Evolutionary conservation across 2,329 filamentous ascomycete species (phyloP).

Genomic region (Monosporascus ibericus): DNA sequence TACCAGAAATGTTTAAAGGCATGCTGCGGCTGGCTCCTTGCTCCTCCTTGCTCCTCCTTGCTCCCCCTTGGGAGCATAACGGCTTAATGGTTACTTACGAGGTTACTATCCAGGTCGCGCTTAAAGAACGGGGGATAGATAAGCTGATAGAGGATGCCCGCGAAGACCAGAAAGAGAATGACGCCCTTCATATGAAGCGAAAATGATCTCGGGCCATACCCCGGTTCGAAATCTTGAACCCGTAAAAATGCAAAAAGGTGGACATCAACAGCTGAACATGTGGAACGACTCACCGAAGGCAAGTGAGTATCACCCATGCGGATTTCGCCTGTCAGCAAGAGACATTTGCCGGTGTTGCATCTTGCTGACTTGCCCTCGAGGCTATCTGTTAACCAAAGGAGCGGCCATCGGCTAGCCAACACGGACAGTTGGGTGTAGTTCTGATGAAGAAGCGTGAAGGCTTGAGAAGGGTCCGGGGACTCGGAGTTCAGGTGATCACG

Average conservation of each 20-base stretch:
- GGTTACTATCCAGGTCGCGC: conserved; percentile 57
- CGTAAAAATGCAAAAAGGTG: too few species aligned
- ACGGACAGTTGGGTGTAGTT: not conserved
- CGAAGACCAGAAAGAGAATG: conserved; percentile 84
- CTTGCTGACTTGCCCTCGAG: not conserved
- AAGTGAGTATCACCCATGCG: too few species aligned
- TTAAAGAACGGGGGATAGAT: conserved; percentile 88
- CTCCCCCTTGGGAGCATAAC: not conserved
- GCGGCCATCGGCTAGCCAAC: not conserved
- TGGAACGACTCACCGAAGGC: too few species aligned
- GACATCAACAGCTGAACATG: too few species aligned
- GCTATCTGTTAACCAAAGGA: not conserved
- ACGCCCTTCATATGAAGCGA: conserved; percentile 59
- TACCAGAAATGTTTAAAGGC: conserved; percentile 86
- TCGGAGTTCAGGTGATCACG: not conserved
- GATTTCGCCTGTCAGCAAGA: too few species aligned
- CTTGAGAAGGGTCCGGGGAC: not conserved
- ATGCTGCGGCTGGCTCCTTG: conserved; percentile 22
- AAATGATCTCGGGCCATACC: conserved; percentile 19
- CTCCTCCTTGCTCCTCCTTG: conserved; percentile 5
- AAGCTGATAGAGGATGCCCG: conserved; percentile 86
- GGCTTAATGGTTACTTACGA: not conserved
- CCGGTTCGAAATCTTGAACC: too few species aligned
- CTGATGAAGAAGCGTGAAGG: not conserved
- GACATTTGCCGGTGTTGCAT: too few species aligned